A percentile compares a stretch with the other conserved stretches of the same genome.
These are phyloP conservation scores for Penicillium ucsense DNA, from an alignment of 495 filamentous ascomycete species.

Conservation along the genomic window DNA sequence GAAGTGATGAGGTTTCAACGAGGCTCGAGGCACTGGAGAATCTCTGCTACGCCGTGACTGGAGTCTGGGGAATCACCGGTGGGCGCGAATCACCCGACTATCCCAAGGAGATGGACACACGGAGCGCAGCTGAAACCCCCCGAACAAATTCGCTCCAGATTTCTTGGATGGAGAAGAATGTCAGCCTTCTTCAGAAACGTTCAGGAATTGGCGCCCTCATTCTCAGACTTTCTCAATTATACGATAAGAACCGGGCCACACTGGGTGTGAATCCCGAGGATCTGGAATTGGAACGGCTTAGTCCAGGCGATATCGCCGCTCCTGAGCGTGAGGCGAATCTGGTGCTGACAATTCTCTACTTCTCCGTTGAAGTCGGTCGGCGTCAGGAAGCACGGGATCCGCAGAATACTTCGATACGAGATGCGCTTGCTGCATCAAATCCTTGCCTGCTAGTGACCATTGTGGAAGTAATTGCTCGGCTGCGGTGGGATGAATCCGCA, in stretches of 20 bases:
- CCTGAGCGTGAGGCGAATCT: conserved; percentile 40
- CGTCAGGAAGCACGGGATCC: conserved; percentile 25
- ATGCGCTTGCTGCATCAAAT: conserved; percentile 39
- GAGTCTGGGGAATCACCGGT: conserved; percentile 68
- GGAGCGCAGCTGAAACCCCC: conserved; percentile 28
- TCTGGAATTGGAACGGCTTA: conserved; percentile 21
- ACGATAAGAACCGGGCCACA: conserved; percentile 38
- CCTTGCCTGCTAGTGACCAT: conserved; percentile 64
- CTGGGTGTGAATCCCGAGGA: conserved; percentile 21
- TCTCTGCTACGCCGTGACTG: conserved; percentile 68
- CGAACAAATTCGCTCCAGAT: conserved; percentile 52
- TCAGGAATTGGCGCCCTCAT: conserved; percentile 52
- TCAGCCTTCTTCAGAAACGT: conserved; percentile 47
- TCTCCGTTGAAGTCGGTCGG: conserved; percentile 59
- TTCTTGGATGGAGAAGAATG: conserved; percentile 56
- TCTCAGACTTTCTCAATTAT: conserved; percentile 47
- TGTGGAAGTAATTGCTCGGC: conserved; percentile 60
- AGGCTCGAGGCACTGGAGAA: conserved; percentile 59
- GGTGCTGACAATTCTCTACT: conserved; percentile 57
- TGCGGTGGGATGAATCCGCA: conserved; percentile 80
- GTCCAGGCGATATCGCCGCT: conserved; percentile 25
- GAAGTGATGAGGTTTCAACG: conserved; percentile 40
- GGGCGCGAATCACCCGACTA: conserved; percentile 30
- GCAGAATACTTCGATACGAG: conserved; percentile 21
- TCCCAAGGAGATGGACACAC: conserved; percentile 10